Evolutionary conservation across 495 filamentous ascomycete genomes (phyloP).

Genomic region (Aspergillus cristatus): DNA sequence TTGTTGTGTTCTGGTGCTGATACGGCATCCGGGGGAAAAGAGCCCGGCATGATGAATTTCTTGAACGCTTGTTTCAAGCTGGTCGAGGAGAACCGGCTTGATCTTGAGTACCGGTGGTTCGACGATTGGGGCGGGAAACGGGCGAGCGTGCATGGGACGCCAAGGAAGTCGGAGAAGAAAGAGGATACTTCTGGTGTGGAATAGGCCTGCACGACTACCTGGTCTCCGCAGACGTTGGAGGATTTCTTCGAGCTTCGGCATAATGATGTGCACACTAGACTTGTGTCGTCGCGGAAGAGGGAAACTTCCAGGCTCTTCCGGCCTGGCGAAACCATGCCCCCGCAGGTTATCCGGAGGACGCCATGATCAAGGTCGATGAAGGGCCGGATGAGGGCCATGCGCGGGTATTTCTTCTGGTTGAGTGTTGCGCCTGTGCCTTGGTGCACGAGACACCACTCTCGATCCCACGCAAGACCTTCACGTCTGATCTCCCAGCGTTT

Average conservation of each 20-base stretch:
- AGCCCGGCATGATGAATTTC: conserved; percentile 40
- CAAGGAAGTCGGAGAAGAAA: conserved; percentile 67
- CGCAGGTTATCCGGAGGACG: conserved; percentile 41
- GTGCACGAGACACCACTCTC: conserved; percentile 90
- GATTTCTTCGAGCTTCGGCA: conserved; percentile 26
- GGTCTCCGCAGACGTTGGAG: conserved; percentile 73
- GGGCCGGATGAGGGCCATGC: conserved; percentile 73
- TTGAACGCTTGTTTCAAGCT: conserved; percentile 23
- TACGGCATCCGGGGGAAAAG: conserved; percentile 47
- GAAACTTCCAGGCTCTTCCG: conserved; percentile 38
- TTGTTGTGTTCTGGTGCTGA: conserved; percentile 21
- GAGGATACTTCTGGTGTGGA: conserved; percentile 48
- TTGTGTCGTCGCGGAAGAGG: conserved; percentile 51
- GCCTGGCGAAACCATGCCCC: conserved; percentile 11
- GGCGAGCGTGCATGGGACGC: conserved; percentile 70
- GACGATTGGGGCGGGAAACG: conserved; percentile 59
- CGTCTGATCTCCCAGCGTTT: conserved; percentile 61
- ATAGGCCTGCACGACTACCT: conserved; percentile 60
- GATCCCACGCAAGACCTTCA: conserved; percentile 82
- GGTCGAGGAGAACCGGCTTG: conserved; percentile 4
- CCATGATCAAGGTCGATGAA: conserved; percentile 54
- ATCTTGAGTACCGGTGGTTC: conserved; percentile 51
- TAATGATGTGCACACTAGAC: conserved; percentile 34
- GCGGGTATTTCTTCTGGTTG: conserved; percentile 73
- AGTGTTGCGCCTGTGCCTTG: conserved; percentile 67